Evolutionary conservation across 2,329 filamentous ascomycete species (phyloP).

Genomic region (Knufia fluminis): DNA sequence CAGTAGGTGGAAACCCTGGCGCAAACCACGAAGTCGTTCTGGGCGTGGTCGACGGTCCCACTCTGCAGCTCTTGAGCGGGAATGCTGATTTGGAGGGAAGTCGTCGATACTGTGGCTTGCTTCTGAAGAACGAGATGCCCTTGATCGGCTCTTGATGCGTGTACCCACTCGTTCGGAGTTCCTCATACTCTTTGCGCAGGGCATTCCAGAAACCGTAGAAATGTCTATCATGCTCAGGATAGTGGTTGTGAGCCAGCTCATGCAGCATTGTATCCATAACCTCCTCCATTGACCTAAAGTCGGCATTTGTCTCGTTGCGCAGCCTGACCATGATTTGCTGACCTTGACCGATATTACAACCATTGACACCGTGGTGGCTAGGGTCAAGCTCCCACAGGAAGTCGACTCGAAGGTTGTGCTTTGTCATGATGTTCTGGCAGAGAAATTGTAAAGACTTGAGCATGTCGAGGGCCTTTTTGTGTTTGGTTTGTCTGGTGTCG

Average conservation of each 20-base stretch:
- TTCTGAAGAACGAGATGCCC: background rate
- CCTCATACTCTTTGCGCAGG: background rate
- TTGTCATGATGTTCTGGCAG: background rate
- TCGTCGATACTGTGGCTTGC: background rate
- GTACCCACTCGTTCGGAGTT: background rate
- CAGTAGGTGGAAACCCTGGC: background rate
- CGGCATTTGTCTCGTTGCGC: background rate
- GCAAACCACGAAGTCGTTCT: background rate
- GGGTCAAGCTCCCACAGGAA: background rate
- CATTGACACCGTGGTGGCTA: background rate
- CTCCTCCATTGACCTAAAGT: background rate
- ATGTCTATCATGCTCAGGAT: background rate
- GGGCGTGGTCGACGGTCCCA: background rate
- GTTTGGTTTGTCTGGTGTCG: background rate
- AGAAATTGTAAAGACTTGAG: background rate
- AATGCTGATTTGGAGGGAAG: background rate
- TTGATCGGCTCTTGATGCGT: background rate
- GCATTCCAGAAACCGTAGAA: background rate
- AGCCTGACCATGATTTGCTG: background rate
- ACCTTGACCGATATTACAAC: background rate
- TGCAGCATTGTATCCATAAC: background rate
- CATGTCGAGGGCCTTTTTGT: background rate
- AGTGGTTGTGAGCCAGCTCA: slow-evolving; percentile 1
- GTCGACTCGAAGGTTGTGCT: background rate
- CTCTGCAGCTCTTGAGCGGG: background rate